Conservation (phyloP, 345 rosid genomes). For the Brassica cretica region DNA sequence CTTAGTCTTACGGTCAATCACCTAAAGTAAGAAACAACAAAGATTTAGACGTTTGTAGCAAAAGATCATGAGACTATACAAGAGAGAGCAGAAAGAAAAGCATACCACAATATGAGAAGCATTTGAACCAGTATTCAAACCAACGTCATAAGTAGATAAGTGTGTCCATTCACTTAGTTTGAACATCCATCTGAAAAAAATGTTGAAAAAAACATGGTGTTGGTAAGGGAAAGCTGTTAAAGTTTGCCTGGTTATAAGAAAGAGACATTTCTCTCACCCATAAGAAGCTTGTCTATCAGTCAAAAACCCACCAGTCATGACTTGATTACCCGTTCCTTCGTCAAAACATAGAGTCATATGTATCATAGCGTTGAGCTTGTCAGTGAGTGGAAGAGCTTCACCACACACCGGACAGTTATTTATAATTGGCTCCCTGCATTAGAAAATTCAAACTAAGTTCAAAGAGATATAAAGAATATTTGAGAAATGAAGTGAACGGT, state of each 20-base stretch:
- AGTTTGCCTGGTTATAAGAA: not conserved
- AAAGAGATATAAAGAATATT: not conserved
- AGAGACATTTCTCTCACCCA: slow-evolving; percentile 56
- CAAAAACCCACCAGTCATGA: slow-evolving; percentile 94
- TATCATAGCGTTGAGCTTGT: slow-evolving; percentile 76
- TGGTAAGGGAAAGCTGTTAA: not conserved
- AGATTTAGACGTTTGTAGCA: not conserved
- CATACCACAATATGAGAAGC: slow-evolving; percentile 91
- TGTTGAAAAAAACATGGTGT: not conserved
- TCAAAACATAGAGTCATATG: slow-evolving; percentile 93
- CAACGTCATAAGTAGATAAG: slow-evolving; percentile 80
- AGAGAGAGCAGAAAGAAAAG: slow-evolving; percentile 28
- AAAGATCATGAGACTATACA: not conserved
- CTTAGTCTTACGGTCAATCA: slow-evolving; percentile 74
- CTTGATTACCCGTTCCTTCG: slow-evolving; percentile 93
- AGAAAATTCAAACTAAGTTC: not conserved
- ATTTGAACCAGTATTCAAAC: slow-evolving; percentile 83
- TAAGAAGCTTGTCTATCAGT: slow-evolving; percentile 92
- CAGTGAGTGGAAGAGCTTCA: slow-evolving; percentile 66
- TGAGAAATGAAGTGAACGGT: not conserved
- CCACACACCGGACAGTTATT: slow-evolving; percentile 91
- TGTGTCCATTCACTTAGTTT: slow-evolving; percentile 97
- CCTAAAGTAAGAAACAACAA: slow-evolving; percentile 50
- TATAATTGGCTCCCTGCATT: slow-evolving; percentile 72
- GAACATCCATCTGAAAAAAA: slow-evolving; percentile 74